Base-by-base conservation (phyloP, 345 rosid genomes). In the Hibiscus trionum region DNA sequence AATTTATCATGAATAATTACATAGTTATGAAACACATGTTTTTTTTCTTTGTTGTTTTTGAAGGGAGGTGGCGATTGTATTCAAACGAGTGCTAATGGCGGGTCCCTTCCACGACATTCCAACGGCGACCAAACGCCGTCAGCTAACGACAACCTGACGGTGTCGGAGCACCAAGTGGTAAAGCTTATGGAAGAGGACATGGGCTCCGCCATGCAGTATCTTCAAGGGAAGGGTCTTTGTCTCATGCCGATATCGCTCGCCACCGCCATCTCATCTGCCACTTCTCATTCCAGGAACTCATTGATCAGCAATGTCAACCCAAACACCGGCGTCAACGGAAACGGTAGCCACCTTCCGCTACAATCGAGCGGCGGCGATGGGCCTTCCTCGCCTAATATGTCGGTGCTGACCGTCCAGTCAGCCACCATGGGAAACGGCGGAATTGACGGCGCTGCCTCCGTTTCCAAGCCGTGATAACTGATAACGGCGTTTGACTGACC, bases 201-300 rank as follows among this genome's bases (percentile, higher is more conserved):
- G 99, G 98, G 98, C 14, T 84, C 98, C 12, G 99, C 99, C 76
- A 95, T 95, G 99, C 97, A 95, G 79, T 95, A 90, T 35, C 84
- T 95, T 27, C 99, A 95, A 75, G 99, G 93, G 63, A 95, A 95
- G 70, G 99, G 99, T 3, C 96, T 95, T 7, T 92, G 99, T 72
- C 81, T 95, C 24, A 95, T 95, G 99, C 99, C 99, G 9, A 90
- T 95, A 68, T 88, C 97, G 1, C 89, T 95, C 14, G 97, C 98
- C 39, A 86, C 97, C 1, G 97, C 97, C 2, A 92, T 92, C 50
- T 92, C 99, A 19, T 84, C 97, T 1, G 77, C 91, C 83, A 81
- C 89, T 0, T 80, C 78, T 75, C 84, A 80, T 55, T 69, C 90
- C 71, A 81, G 87, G 75, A 78, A 75, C 75, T 75, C 90, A 56